Conservation (phyloP, 2,329 filamentous ascomycete genomes). For the Chaetothyriales sp. region DNA sequence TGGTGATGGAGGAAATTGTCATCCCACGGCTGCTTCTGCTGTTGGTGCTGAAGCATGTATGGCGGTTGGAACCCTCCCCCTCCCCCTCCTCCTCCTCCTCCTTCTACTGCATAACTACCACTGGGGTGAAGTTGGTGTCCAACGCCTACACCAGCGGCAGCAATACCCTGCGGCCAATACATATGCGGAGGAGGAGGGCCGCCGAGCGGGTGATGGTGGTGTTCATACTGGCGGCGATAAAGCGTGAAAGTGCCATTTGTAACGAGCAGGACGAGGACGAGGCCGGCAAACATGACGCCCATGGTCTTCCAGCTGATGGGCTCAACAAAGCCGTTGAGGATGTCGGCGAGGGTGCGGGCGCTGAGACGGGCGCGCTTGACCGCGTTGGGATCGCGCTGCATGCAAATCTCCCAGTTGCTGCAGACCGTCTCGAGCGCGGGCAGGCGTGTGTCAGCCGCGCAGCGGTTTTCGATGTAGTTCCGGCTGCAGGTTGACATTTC, state of each 20-base stretch:
- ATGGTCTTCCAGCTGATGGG: conserved; percentile 75
- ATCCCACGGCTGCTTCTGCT: conserved; percentile 6
- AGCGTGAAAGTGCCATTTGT: conserved; percentile 16
- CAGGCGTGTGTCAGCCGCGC: conserved; percentile 47
- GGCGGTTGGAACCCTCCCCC: conserved; percentile 1
- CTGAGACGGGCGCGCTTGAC: conserved; percentile 68
- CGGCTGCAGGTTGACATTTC: conserved; percentile 60
- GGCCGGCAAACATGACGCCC: conserved; percentile 18
- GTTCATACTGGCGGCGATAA: conserved; percentile 15
- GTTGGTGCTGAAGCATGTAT: neutral
- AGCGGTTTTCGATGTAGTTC: conserved; percentile 63
- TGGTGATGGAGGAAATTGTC: conserved; percentile 3
- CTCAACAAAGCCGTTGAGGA: conserved; percentile 87
- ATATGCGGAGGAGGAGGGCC: neutral
- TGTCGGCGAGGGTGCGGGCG: conserved; percentile 75
- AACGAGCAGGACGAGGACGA: conserved; percentile 14
- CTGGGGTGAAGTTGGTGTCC: too few species aligned
- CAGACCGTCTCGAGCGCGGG: conserved; percentile 63
- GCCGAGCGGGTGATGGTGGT: conserved; percentile 1
- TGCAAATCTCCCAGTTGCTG: conserved; percentile 70
- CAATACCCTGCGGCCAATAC: too few species aligned
- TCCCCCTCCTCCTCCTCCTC: too few species aligned
- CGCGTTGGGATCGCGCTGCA: conserved; percentile 64
- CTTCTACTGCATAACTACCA: too few species aligned
- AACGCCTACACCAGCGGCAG: too few species aligned